A percentile compares a stretch with the other conserved stretches of the same genome.
phyloP scores from a whole-genome alignment of 192 early-diverging fungal genomes.

The Coemansia sp. region DNA sequence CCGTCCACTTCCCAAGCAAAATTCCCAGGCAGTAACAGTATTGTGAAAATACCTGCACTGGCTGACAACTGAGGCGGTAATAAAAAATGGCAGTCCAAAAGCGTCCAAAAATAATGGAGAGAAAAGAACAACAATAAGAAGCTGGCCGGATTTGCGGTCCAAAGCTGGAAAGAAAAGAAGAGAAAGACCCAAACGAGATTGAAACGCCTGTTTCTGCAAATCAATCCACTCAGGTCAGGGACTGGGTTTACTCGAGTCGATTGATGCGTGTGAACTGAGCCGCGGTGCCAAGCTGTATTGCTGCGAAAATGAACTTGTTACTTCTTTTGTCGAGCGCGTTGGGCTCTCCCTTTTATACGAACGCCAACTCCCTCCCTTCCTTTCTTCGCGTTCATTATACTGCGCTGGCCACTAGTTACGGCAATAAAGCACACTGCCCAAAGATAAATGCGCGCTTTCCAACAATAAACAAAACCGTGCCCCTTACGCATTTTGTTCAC shows the following conservation, averaged over 20 bases:
- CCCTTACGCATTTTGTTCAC: not conserved
- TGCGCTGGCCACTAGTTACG: constrained; percentile 1
- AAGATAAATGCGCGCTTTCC: not conserved
- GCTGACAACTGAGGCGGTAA: constrained; percentile 1
- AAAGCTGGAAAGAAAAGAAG: constrained; percentile 3
- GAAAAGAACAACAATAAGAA: not conserved
- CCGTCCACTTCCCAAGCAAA: constrained; percentile 3
- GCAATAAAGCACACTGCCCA: not conserved
- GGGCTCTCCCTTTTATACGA: constrained; percentile 1
- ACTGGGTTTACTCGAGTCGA: not conserved
- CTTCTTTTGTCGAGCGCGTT: not conserved
- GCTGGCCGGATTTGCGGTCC: constrained; percentile 2
- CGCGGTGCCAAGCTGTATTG: not conserved
- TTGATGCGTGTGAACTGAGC: not conserved
- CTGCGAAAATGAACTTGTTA: not conserved
- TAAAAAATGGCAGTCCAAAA: constrained; percentile 10
- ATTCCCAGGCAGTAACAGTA: constrained; percentile 31
- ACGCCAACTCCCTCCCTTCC: not conserved
- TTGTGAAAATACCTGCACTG: constrained; percentile 12
- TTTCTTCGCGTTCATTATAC: constrained; percentile 5
- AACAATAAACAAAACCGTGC: not conserved
- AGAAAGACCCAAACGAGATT: not conserved
- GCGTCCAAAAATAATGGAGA: not conserved
- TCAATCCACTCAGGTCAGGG: not conserved
- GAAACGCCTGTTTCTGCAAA: constrained; percentile 3